Base-by-base conservation (phyloP, 1,139 yeast genomes). In the Lodderomyces beijingensis region DNA sequence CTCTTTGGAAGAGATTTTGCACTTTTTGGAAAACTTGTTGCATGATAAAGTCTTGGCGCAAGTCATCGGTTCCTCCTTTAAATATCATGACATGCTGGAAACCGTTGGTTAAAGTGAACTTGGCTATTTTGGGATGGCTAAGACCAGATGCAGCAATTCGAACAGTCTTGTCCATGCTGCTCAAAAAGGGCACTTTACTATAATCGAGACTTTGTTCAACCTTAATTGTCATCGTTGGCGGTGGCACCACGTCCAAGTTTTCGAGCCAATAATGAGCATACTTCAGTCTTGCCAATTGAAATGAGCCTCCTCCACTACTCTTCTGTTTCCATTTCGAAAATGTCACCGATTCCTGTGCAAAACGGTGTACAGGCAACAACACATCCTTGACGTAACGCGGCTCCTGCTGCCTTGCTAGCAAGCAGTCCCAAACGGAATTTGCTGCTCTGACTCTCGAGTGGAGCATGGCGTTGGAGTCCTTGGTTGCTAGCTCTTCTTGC, bases 41-140 rank as follows among this genome's bases (percentile, higher is more conserved):
- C 98, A 93, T 93, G 40, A 91, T 86, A 0, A 95, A 85, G 57
- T 93, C 99, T 55, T 93, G 98, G 35, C 98, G 65, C 35, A 91
- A 59, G 56, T 93, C 98, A 57, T 93, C 98, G 5, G 86, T 74
- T 4, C 95, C 89, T 18, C 87, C 85, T 50, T 93, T 93, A 44
- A 88, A 63, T 14, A 91, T 61, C 50, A 81, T 69, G 36, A 65
- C 74, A 38, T 75, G 80, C 0, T 41, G 48, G 0, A 55, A 44
- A 0, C 96, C 97, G 48, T 77, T 72, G 0, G 77, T 64, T 13
- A 80, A 57, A 0, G 37, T 38, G 34, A 85, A 61, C 1, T 63
- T 70, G 31, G 79, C 66, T 32, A 91, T 82, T 51, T 89, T 89
- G 0, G 98, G 98, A 39, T 79, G 70, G 45, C 96, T 87, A 11